Evolutionary conservation across 768 basidiomycete genomes (phyloP).

Genomic region (Psilocybe cubensis): DNA sequence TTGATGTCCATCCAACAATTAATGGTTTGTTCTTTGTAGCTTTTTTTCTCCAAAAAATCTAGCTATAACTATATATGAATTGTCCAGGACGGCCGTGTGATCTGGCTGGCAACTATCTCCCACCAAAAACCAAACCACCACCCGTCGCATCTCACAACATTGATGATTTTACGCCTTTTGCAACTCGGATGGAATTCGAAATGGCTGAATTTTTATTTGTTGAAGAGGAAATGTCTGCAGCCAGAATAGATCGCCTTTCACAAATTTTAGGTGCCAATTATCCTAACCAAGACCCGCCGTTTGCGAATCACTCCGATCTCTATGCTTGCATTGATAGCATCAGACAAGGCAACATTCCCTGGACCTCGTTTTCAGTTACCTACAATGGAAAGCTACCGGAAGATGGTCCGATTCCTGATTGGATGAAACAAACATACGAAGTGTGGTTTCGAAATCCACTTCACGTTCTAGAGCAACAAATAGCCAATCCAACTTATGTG

Average conservation of each 20-base stretch:
- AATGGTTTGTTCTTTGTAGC: too few species aligned
- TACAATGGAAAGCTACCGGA: conserved; percentile 9
- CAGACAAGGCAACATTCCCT: conserved; percentile 16
- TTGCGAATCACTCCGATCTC: conserved; percentile 19
- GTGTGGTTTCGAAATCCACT: conserved; percentile 21
- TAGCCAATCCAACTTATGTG: too few species aligned
- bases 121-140: background rate
- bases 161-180: background rate
- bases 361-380: background rate
- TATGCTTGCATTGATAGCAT: conserved; percentile 30
- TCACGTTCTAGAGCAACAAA: background rate
- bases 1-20: too few species aligned
- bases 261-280: background rate
- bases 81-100: conserved; percentile 4
- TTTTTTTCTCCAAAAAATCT: too few species aligned
- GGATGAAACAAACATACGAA: conserved; percentile 17
- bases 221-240: background rate
- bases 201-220: background rate
- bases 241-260: background rate
- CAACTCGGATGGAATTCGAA: background rate
- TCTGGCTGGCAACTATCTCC: background rate
- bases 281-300: conserved; percentile 12
- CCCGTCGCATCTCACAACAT: background rate
- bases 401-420: background rate
- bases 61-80: too few species aligned